A percentile compares a stretch with the other conserved stretches of the same genome.
These are phyloP conservation scores for Sungouiozyma intestinalis DNA, from an alignment of 805 yeast genomes.

Conservation along the genomic window DNA sequence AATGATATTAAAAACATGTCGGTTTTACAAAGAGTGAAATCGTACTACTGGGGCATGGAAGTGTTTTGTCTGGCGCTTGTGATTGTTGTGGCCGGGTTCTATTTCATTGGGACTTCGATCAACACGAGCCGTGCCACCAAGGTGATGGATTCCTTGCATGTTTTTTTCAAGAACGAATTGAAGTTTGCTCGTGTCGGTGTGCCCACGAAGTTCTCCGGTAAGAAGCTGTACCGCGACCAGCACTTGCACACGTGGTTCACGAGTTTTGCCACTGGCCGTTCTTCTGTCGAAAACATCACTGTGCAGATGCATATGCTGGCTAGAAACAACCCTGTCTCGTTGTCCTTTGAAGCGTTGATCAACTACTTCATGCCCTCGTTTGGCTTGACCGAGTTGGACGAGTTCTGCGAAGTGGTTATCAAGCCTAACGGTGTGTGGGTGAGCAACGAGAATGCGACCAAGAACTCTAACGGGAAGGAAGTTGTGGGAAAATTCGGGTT, in stretches of 20 bases:
- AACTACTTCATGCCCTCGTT: constrained; percentile 48
- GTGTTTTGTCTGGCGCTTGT: constrained; percentile 43
- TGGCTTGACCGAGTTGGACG: constrained; percentile 46
- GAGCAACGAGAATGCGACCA: constrained; percentile 17
- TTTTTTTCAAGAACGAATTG: constrained; percentile 45
- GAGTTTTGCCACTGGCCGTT: constrained; percentile 83
- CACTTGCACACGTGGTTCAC: constrained; percentile 30
- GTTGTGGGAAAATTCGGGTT: constrained; percentile 48
- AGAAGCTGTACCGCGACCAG: constrained; percentile 30
- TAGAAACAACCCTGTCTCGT: constrained; percentile 68
- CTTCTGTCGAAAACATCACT: constrained; percentile 54
- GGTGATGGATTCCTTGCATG: constrained; percentile 41
- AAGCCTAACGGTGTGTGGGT: constrained; percentile 34
- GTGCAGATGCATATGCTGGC: constrained; percentile 57
- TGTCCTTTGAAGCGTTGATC: constrained; percentile 52
- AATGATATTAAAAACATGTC: constrained; percentile 54
- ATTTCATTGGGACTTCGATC: constrained; percentile 46
- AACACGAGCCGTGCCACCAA: constrained; percentile 48
- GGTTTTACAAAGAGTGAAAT: constrained; percentile 43
- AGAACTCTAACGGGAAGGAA: constrained; percentile 25
- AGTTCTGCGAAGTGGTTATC: constrained; percentile 45
- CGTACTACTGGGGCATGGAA: constrained; percentile 76
- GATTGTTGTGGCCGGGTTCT: constrained; percentile 38
- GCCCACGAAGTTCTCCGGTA: constrained; percentile 11
- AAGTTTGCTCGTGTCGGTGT: constrained; percentile 54